Evolutionary conservation across 805 yeast species (phyloP).

Genomic region (Saturnispora besseyi): DNA sequence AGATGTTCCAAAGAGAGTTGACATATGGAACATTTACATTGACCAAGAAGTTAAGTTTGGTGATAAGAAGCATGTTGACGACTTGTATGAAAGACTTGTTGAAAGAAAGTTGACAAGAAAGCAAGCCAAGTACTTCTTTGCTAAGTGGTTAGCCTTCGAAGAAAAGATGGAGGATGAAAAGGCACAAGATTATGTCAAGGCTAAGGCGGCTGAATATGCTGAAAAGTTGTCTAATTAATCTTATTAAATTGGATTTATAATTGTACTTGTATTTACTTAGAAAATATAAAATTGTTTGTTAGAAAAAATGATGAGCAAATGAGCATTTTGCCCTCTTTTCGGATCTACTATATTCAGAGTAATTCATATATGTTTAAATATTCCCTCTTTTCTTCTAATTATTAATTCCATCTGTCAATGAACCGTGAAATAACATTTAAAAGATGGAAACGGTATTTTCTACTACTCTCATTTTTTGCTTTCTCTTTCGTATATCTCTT

Average conservation of each 20-base stretch:
- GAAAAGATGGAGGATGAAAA: slow-evolving; percentile 59
- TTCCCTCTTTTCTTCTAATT: no score
- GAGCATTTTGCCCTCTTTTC: no score
- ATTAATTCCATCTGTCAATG: no score
- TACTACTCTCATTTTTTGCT: no score
- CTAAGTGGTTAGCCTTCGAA: slow-evolving; percentile 82
- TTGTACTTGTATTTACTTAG: slow-evolving; percentile 1
- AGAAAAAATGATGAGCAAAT: neutral
- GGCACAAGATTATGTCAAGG: slow-evolving; percentile 75
- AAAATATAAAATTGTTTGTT: neutral
- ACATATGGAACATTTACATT: slow-evolving; percentile 89
- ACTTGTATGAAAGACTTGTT: slow-evolving; percentile 73
- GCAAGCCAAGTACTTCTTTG: slow-evolving; percentile 91
- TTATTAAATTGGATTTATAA: neutral
- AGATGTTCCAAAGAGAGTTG: slow-evolving; percentile 86
- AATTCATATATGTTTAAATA: no score
- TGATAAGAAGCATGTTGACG: slow-evolving; percentile 61
- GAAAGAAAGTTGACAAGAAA: slow-evolving; percentile 62
- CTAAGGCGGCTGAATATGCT: slow-evolving; percentile 73
- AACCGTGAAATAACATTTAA: no score
- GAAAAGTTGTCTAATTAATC: slow-evolving; percentile 19
- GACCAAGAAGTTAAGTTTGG: slow-evolving; percentile 81
- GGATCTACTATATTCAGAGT: no score
- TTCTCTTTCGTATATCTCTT: no score
- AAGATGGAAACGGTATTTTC: no score